A percentile compares a stretch with the other conserved stretches of the same genome.
These are phyloP conservation scores for Kodamaea hsintzibuensis DNA, from an alignment of 805 yeast genomes.

Conservation along the genomic window DNA sequence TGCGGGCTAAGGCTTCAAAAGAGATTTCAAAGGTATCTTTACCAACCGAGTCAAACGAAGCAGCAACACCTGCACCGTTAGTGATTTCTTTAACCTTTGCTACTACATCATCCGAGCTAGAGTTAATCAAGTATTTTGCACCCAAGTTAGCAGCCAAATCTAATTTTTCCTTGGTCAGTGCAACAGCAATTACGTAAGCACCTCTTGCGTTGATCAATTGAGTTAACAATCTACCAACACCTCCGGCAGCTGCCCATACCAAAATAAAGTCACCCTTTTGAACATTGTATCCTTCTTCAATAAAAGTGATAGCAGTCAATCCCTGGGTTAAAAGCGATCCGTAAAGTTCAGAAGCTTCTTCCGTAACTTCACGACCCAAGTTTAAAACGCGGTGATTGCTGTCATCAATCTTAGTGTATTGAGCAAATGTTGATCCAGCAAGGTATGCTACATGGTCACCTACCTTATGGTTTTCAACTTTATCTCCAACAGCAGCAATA, in stretches of 20 bases:
- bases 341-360: conserved; percentile 51
- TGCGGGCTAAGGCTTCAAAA: conserved; percentile 57
- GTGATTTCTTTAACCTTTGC: conserved; percentile 60
- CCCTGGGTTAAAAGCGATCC: conserved; percentile 72
- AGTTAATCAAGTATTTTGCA: conserved; percentile 70
- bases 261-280: conserved; percentile 69
- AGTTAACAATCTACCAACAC: conserved; percentile 73
- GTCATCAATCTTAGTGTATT: conserved; percentile 57
- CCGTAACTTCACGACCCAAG: conserved; percentile 48
- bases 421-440: conserved; percentile 61
- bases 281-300: conserved; percentile 64
- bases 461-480: conserved; percentile 53
- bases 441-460: conserved; percentile 74
- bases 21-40: conserved; percentile 73
- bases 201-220: conserved; percentile 67
- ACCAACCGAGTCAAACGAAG: conserved; percentile 74
- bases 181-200: conserved; percentile 82
- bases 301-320: conserved; percentile 74
- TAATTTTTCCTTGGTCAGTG: conserved; percentile 75
- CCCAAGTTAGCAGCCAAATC: conserved; percentile 67
- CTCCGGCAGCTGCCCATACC: conserved; percentile 95
- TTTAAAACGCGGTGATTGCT: conserved; percentile 40
- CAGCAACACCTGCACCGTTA: conserved; percentile 65
- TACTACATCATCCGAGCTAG: conserved; percentile 54
- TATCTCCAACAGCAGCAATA: conserved; percentile 62